A percentile compares a stretch with the other conserved stretches of the same genome.
phyloP scores from a whole-genome alignment of 1,284 basidiomycete genomes.

The Heimioporus punctisporus region DNA sequence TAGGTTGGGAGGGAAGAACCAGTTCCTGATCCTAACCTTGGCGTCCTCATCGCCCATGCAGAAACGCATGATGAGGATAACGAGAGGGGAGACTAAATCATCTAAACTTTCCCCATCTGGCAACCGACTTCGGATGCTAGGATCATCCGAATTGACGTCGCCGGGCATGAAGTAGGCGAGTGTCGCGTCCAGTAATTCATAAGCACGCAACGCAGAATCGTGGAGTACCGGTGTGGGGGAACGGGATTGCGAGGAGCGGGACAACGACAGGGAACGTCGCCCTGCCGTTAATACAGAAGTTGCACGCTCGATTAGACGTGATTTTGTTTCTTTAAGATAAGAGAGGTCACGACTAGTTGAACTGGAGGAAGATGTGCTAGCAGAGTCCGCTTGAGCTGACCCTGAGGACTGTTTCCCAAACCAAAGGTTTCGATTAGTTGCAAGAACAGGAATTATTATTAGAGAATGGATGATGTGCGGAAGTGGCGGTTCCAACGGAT shows the following conservation, averaged over 20 bases:
- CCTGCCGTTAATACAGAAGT: constrained; percentile 54
- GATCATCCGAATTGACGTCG: constrained; percentile 61
- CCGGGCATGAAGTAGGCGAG: constrained; percentile 71
- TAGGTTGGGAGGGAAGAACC: constrained; percentile 74
- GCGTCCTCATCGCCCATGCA: constrained; percentile 64
- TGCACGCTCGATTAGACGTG: constrained; percentile 64
- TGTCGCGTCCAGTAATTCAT: constrained; percentile 64
- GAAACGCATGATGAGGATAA: constrained; percentile 72
- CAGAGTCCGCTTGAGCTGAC: constrained; percentile 16
- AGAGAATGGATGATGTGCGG: constrained; percentile 77
- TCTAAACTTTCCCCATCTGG: constrained; percentile 63
- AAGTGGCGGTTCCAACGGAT: constrained; percentile 66
- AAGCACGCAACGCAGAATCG: constrained; percentile 64
- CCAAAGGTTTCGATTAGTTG: constrained; percentile 55
- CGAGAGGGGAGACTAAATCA: constrained; percentile 75
- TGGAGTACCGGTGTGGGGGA: constrained; percentile 30
- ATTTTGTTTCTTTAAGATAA: constrained; percentile 37
- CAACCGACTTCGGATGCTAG: constrained; percentile 52
- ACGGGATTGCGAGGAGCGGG: constrained; percentile 51
- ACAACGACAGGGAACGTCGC: constrained; percentile 47
- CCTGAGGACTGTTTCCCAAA: constrained; percentile 30
- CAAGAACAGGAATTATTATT: constrained; percentile 67
- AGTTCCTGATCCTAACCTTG: constrained; percentile 56
- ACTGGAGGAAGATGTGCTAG: constrained; percentile 19
- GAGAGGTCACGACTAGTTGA: constrained; percentile 13